Conservation (phyloP, 495 filamentous ascomycete species). For the Aspergillus campestris region DNA sequence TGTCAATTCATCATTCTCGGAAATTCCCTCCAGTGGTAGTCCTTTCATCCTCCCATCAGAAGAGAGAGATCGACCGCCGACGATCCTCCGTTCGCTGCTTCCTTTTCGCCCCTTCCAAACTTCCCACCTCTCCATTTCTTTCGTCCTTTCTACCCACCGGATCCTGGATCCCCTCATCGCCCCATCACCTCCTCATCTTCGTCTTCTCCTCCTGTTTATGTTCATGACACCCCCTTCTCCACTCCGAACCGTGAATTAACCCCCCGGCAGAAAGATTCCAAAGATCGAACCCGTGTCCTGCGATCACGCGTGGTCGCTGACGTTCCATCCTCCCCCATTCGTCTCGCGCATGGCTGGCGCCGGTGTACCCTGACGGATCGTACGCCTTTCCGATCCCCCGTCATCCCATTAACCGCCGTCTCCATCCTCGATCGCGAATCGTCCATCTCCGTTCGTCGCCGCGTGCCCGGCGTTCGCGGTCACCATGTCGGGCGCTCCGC, state of each 20-base stretch:
- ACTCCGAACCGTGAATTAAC: no score
- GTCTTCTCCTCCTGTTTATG: no score
- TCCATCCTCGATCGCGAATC: background rate
- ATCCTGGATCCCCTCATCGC: conserved; percentile 3
- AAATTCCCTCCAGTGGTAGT: no score
- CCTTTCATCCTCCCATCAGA: no score
- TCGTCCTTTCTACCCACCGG: conserved; percentile 3
- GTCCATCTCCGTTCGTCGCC: conserved; percentile 8
- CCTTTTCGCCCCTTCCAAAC: no score
- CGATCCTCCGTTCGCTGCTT: no score
- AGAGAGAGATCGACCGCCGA: no score
- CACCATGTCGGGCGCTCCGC: conserved; percentile 43
- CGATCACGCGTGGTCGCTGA: conserved; percentile 13
- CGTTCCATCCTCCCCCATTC: conserved; percentile 4
- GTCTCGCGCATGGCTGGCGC: conserved; percentile 12
- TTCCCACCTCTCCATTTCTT: background rate
- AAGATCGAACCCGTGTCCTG: no score
- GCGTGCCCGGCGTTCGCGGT: conserved; percentile 28
- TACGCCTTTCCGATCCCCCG: conserved; percentile 1
- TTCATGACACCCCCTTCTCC: no score
- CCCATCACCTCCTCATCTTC: background rate
- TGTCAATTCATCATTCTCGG: no score
- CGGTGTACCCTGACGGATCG: conserved; percentile 7
- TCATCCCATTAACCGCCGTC: conserved; percentile 2
- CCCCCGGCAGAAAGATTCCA: no score